Conservation (phyloP, 345 rosid genomes). For the Aquilaria sinensis region DNA sequence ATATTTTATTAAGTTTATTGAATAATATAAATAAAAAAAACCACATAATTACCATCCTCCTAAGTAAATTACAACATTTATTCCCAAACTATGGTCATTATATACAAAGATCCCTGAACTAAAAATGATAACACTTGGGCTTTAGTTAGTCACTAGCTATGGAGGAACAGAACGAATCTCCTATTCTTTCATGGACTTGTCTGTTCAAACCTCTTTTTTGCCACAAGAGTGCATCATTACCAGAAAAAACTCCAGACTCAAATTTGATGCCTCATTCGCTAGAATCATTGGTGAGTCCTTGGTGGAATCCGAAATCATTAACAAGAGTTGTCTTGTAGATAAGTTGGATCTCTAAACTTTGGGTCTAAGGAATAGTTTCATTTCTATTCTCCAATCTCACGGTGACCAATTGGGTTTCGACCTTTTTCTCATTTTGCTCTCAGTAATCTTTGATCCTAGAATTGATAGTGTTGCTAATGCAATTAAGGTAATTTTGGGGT, state of each 20-base stretch:
- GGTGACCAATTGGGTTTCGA: not conserved
- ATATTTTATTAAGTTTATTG: no score
- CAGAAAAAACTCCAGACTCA: constrained; percentile 51
- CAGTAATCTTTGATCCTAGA: constrained; percentile 17
- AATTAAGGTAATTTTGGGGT: constrained; percentile 40
- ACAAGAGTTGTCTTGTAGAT: constrained; percentile 38
- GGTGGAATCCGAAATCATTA: constrained; percentile 51
- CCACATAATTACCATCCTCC: no score
- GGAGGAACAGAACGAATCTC: constrained; percentile 11
- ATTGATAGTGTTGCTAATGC: constrained; percentile 35
- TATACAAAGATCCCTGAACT: no score
- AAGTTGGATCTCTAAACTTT: constrained; percentile 23
- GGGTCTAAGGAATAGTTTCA: constrained; percentile 3
- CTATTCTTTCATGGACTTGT: constrained; percentile 23
- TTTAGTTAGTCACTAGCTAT: no score
- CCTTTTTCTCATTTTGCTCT: not conserved
- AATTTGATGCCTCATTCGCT: constrained; percentile 48
- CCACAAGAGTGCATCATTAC: constrained; percentile 16
- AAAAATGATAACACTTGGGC: no score
- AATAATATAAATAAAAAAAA: no score
- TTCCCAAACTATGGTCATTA: no score
- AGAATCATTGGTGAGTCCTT: constrained; percentile 38
- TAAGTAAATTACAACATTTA: no score
- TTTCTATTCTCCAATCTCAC: not conserved
- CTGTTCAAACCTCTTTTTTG: constrained; percentile 11